These are phyloP conservation scores for Aspergillus sp. DNA, from an alignment of 2,329 filamentous ascomycete genomes.

Conservation along the genomic window DNA sequence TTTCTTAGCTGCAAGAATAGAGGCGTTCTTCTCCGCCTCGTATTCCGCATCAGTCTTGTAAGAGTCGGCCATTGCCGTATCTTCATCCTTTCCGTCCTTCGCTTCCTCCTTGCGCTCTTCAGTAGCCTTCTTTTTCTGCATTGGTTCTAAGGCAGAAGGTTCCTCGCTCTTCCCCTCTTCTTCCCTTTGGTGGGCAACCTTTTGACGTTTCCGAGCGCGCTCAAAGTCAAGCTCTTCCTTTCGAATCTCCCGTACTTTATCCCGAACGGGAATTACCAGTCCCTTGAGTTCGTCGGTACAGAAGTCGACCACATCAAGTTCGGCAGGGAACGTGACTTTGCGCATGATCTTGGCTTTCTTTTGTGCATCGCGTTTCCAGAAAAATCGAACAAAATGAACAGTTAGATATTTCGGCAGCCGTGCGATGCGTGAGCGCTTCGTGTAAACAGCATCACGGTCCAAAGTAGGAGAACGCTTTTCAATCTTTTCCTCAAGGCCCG, in stretches of 20 bases:
- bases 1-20: slow-evolving; percentile 78
- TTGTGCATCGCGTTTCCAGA: slow-evolving; percentile 91
- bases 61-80: slow-evolving; percentile 69
- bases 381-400: slow-evolving; percentile 96
- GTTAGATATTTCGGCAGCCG: slow-evolving; percentile 92
- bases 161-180: slow-evolving; percentile 49
- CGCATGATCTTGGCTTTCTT: slow-evolving; percentile 99
- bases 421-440: slow-evolving; percentile 85
- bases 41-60: slow-evolving; percentile 95
- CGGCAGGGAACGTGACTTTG: slow-evolving; percentile 93
- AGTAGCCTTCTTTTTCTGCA: slow-evolving; percentile 50
- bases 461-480: slow-evolving; percentile 83
- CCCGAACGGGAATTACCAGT: slow-evolving; percentile 83
- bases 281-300: slow-evolving; percentile 87
- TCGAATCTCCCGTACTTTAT: slow-evolving; percentile 90
- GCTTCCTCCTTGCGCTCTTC: slow-evolving; percentile 52
- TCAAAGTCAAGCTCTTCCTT: slow-evolving; percentile 95
- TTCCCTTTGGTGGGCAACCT: slow-evolving; percentile 61
- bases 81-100: slow-evolving; percentile 60
- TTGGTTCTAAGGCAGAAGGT: slow-evolving; percentile 36
- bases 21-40: slow-evolving; percentile 76
- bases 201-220: slow-evolving; percentile 87
- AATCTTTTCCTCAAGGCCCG: slow-evolving; percentile 80
- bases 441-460: slow-evolving; percentile 78
- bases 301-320: slow-evolving; percentile 91